Percentiles rank a stretch among this genome's conserved stretches.
Conservation (phyloP, 164 flowering plant species). For the Piper betle region DNA sequence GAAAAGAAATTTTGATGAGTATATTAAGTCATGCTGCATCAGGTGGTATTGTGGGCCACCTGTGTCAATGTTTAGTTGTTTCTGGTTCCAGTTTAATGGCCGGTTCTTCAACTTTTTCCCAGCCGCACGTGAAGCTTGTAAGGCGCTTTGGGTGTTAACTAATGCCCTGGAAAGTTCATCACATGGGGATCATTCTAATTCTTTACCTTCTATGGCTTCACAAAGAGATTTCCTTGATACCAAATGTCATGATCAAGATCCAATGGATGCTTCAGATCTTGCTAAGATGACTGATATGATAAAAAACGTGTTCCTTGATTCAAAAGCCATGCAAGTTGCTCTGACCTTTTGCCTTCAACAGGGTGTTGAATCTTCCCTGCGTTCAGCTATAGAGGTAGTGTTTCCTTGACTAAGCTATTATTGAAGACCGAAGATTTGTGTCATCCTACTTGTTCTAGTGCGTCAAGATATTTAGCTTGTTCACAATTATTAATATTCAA, state of each 20-base stretch:
- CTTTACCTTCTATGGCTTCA: constrained; percentile 51
- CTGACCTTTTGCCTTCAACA: constrained; percentile 64
- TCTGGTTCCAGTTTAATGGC: constrained; percentile 66
- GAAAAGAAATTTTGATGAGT: constrained; percentile 30
- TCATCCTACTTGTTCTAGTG: background rate
- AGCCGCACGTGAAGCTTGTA: constrained; percentile 80
- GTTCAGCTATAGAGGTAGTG: constrained; percentile 61
- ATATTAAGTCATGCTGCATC: constrained; percentile 57
- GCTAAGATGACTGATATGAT: constrained; percentile 42
- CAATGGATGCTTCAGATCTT: constrained; percentile 32
- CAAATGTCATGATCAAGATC: constrained; percentile 25
- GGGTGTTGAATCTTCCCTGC: constrained; percentile 45
- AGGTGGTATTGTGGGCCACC: constrained; percentile 46
- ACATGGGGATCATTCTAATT: constrained; percentile 22
- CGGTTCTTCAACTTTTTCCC: constrained; percentile 62
- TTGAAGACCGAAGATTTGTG: background rate
- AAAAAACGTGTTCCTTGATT: constrained; percentile 44
- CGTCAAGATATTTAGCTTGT: too few relatives aligned
- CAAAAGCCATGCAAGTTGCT: constrained; percentile 72
- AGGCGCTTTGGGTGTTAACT: constrained; percentile 71
- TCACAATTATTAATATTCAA: too few relatives aligned
- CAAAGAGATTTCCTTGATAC: constrained; percentile 39
- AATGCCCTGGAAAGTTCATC: constrained; percentile 50
- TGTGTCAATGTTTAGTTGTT: constrained; percentile 46
- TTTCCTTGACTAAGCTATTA: background rate